A percentile compares a stretch with the other conserved stretches of the same genome.
Evolutionary conservation across 129 eudicot genomes (phyloP).

Genomic region (Arctium lappa): DNA sequence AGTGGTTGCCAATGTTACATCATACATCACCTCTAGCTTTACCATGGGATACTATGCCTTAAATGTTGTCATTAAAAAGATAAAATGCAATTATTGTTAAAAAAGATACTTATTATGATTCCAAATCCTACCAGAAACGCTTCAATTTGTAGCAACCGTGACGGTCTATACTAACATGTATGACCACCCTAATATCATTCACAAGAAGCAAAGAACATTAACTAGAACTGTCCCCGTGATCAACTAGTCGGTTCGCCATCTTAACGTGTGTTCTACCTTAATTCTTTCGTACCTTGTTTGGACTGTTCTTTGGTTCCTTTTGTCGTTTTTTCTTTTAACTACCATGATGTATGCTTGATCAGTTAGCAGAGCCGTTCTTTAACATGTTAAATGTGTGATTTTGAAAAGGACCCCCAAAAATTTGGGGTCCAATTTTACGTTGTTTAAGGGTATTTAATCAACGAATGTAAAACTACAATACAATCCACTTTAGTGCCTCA

Average conservation of each 20-base stretch:
- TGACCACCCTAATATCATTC: neutral
- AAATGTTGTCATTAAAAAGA: neutral
- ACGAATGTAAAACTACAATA: too few species aligned
- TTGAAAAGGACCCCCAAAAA: too few species aligned
- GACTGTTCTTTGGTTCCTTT: neutral
- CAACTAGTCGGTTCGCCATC: neutral
- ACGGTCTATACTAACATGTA: neutral
- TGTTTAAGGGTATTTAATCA: too few species aligned
- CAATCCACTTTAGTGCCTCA: too few species aligned
- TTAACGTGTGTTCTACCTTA: neutral
- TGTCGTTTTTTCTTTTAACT: neutral
- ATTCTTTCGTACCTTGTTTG: neutral
- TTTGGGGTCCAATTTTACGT: too few species aligned
- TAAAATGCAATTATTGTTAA: neutral
- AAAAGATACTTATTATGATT: neutral
- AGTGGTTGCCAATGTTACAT: neutral
- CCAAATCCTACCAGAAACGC: neutral
- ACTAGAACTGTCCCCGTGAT: neutral
- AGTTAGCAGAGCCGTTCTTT: neutral
- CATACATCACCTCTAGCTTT: neutral
- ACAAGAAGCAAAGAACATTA: neutral
- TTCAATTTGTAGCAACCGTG: neutral
- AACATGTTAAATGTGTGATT: too few species aligned
- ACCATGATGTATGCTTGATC: neutral
- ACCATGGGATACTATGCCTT: neutral